A percentile compares a stretch with the other conserved stretches of the same genome.
phyloP scores from a whole-genome alignment of 768 basidiomycete species.

The Strobilomyces echinocephalus region DNA sequence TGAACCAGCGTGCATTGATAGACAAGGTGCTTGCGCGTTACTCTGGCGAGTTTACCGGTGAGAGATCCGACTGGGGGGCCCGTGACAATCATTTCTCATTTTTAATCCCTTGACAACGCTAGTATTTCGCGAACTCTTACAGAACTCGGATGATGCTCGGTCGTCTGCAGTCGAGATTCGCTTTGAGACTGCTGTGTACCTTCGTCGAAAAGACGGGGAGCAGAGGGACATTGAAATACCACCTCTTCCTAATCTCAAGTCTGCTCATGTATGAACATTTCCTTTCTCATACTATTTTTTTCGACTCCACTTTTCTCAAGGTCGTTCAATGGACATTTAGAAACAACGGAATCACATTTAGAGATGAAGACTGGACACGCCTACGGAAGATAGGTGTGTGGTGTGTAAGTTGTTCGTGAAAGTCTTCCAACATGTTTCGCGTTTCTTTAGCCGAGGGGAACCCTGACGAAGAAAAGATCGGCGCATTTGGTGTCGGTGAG shows the following conservation, averaged over 20 bases:
- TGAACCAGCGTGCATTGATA: constrained; percentile 88
- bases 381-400: constrained; percentile 79
- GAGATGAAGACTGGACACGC: constrained; percentile 82
- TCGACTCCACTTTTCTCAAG: constrained; percentile 31
- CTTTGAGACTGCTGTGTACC: constrained; percentile 60
- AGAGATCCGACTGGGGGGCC: constrained; percentile 3
- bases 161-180: constrained; percentile 70
- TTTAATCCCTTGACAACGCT: not conserved
- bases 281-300: not conserved
- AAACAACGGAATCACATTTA: constrained; percentile 79
- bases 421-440: not conserved
- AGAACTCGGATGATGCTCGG: constrained; percentile 76
- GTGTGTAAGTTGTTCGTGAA: not conserved
- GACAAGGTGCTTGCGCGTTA: constrained; percentile 95
- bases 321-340: constrained; percentile 77
- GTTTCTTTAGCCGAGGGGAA: constrained; percentile 72
- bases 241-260: constrained; percentile 61
- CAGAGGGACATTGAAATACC: constrained; percentile 4
- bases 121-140: constrained; percentile 46
- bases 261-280: constrained; percentile 34
- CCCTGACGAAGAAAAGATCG: constrained; percentile 91
- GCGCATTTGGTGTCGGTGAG: constrained; percentile 85
- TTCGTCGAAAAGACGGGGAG: constrained; percentile 27
- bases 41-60: constrained; percentile 83
- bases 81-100: not conserved